A percentile compares a stretch with the other conserved stretches of the same genome.
phyloP scores from a whole-genome alignment of 2,329 filamentous ascomycete species.

The Talaromyces sp. region DNA sequence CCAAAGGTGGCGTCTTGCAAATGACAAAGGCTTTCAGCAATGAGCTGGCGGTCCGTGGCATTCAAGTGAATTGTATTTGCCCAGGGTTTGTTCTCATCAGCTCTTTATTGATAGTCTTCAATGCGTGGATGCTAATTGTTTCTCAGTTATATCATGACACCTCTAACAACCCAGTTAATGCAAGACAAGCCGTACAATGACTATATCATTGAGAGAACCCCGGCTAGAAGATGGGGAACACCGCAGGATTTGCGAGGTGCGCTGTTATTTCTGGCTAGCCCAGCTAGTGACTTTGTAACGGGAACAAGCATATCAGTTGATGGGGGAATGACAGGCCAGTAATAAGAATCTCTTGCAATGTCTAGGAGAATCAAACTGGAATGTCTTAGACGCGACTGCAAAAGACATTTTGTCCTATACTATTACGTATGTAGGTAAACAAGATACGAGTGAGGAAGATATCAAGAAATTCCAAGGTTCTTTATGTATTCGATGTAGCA shows the following conservation, averaged over 20 bases:
- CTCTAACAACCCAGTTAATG: not conserved
- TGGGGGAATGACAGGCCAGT: not conserved
- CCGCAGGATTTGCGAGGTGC: constrained; percentile 18
- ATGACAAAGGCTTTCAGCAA: constrained; percentile 74
- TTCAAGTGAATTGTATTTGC: constrained; percentile 59
- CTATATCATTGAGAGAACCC: constrained; percentile 1
- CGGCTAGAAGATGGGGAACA: constrained; percentile 16
- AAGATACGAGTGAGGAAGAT: too few relatives aligned
- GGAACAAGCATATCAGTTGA: constrained; percentile 11
- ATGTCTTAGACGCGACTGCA: too few relatives aligned
- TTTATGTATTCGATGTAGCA: not conserved
- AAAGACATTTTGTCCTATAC: too few relatives aligned
- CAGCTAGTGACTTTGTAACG: constrained; percentile 17
- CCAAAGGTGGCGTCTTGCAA: constrained; percentile 74
- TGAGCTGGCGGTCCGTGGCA: constrained; percentile 67
- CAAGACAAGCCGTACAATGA: not conserved
- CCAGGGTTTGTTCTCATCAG: not conserved
- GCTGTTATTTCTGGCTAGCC: constrained; percentile 18
- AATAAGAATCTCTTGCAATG: not conserved
- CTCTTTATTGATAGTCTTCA: too few relatives aligned
- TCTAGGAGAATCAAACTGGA: not conserved
- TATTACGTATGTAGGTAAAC: too few relatives aligned
- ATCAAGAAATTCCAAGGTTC: too few relatives aligned
- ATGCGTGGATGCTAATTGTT: not conserved
- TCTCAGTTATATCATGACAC: not conserved